Base-by-base conservation (phyloP, 345 rosid genomes). In the Aquilaria malaccensis region DNA sequence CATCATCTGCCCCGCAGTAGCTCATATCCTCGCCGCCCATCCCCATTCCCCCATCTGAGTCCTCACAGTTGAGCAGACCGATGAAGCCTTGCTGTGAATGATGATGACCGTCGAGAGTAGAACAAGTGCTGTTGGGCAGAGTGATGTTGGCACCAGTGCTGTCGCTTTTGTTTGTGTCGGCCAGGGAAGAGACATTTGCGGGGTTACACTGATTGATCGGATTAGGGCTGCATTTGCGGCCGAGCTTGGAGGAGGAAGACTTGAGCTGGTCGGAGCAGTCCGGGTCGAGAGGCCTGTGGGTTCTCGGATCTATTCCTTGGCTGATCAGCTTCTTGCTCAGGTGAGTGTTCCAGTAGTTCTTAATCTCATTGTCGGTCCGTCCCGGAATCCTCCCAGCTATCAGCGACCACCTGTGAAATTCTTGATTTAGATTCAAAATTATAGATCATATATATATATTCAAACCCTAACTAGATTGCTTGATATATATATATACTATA, bases 341-440 rank as follows among this genome's bases (percentile, higher is more conserved):
- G 74, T 81, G 84, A 55, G 86, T 81, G 77, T 84, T 84, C 89
- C 89, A 84, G 70, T 84, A 84, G 58, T 84, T 84, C 86, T 84
- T 84, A 13, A 84, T 84, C 69, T 84, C 89, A 45, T 84, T 84
- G 47, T 84, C 89, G 0, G 89, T 84, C 0, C 89, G 70, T 10
- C 89, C 89, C 2, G 89, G 89, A 14, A 84, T 79, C 54, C 89
- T 79, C 4, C 89, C 89, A 4, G 89, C 89, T 41, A 84, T 84
- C 56, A 84, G 63, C 11, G 89, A 84, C 89, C 89, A 84, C 67
- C 89, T 81, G 58, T 22, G 22, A 22, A 22, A 22, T 22, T 22
- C 22, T 22, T 22, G 22, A 22, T 22, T 22, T 22, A 22, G 22
- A 22, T 22, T 22, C 22, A 22, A 43, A 41, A 7, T 33, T 32